Evolutionary conservation across 106 monocot genomes (phyloP), one percentile per base, ranked within the genome.

Genomic region (Dendrobium catenatum): DNA sequence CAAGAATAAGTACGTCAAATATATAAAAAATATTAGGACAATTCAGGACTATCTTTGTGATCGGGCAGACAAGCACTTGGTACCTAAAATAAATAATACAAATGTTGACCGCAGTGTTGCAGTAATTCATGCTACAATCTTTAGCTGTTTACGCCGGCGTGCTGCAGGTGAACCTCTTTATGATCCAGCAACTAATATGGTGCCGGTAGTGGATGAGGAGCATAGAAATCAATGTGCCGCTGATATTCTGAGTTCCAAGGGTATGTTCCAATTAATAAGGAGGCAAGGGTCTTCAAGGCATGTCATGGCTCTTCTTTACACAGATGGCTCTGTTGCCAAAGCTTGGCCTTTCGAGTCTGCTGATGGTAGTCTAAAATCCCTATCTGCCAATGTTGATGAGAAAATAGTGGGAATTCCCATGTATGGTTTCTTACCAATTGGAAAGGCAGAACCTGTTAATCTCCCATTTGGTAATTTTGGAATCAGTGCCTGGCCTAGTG

Each of bases 21-120:
- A 94, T 75, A 94, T 97, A 6, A 85, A 83, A 27, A 97, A 97
- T 78, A 97, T 97, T 19, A 87, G 96, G 77, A 78, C 94, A 20
- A 97, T 97, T 72, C 96, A 97, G 80, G 96, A 97, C 54, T 97
- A 92, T 78, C 88, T 97, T 37, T 94, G 87, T 75, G 88, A 94
- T 27, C 84, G 94, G 9, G 94, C 96, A 72, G 94, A 94, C 46
- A 97, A 94, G 81, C 92, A 97, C 82, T 81, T 92, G 74, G 92
- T 97, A n/a, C 96, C 96, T 9, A 97, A 97, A 80, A 82, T 97
- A 55, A 97, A 97, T 67, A 97, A 97, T 74, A 97, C 96, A 26
- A 97, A 97, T 85, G 96, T 97, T 43, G 96, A 97, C 77, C 80
- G 84, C 3, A 94, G 94, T 86, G 94, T 97, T 59, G 96, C 94